These are phyloP conservation scores for Mrakia hoshinonis DNA, from an alignment of 768 basidiomycete species.

Conservation along the genomic window DNA sequence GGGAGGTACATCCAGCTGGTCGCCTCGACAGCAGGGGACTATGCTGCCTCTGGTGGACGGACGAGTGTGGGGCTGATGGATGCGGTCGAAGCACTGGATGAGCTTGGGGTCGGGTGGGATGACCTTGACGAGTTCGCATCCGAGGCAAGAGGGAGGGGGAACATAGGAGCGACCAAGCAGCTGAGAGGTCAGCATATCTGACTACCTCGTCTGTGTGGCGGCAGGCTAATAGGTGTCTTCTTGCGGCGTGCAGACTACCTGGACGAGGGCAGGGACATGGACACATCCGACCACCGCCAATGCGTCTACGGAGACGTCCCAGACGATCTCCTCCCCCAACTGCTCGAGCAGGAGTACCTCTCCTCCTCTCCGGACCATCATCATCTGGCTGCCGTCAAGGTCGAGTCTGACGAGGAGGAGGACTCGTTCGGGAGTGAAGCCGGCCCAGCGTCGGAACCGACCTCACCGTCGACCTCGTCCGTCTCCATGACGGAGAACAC, in stretches of 20 bases:
- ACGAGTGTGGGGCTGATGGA: background rate
- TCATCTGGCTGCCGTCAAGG: background rate
- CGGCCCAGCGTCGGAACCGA: background rate
- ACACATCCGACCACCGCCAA: background rate
- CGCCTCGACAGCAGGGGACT: conserved; percentile 8
- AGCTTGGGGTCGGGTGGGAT: background rate
- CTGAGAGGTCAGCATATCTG: background rate
- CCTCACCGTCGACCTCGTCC: background rate
- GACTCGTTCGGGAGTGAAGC: background rate
- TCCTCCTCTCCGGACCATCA: background rate
- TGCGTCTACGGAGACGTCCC: conserved; percentile 18
- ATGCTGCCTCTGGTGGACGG: background rate
- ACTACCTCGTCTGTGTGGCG: background rate
- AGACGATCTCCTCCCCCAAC: background rate
- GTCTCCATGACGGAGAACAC: conserved; percentile 2
- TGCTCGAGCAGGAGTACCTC: background rate
- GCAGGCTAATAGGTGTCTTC: background rate
- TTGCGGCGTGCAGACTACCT: background rate
- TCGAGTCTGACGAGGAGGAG: conserved; percentile 5
- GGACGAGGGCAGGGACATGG: background rate
- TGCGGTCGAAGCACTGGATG: conserved; percentile 9
- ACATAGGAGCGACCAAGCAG: background rate
- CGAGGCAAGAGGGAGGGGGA: background rate
- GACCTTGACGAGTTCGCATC: conserved; percentile 3
- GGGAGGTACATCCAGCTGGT: conserved; percentile 6